Percentiles rank a stretch among this genome's conserved stretches.
Conservation (phyloP, 148 eudicot genomes). For the Cornus controversa region DNA sequence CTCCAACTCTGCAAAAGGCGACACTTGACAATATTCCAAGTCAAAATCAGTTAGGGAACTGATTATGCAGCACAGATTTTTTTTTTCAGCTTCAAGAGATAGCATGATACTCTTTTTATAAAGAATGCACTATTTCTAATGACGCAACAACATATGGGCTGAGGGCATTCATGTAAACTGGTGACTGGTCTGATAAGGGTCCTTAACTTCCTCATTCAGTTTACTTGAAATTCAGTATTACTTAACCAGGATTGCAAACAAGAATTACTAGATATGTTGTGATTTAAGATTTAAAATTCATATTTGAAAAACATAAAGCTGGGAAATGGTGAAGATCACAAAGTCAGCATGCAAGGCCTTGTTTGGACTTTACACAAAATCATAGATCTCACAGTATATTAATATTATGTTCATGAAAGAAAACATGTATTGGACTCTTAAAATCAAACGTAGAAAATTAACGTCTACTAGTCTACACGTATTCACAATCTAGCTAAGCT, state of each 20-base stretch:
- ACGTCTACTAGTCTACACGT: too few species aligned
- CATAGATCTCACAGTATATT: neutral
- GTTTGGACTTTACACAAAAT: neutral
- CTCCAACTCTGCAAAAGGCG: neutral
- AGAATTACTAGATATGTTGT: neutral
- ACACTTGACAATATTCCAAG: neutral
- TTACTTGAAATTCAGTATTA: neutral
- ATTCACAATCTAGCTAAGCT: neutral
- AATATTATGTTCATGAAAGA: neutral
- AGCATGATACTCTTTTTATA: neutral
- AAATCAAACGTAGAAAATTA: neutral
- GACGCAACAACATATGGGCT: neutral
- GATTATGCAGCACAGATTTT: neutral
- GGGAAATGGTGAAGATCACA: too few species aligned
- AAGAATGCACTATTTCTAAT: neutral
- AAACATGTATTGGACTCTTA: neutral
- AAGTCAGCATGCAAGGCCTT: too few species aligned
- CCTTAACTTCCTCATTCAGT: neutral
- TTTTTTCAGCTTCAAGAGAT: neutral
- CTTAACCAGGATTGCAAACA: neutral
- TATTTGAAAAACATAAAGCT: too few species aligned
- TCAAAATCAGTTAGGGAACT: neutral
- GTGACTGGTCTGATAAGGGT: neutral
- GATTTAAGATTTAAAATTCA: too few species aligned
- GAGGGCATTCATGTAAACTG: neutral